phyloP scores from a whole-genome alignment of 768 basidiomycete species.

The Hirschioporus abietinus region DNA sequence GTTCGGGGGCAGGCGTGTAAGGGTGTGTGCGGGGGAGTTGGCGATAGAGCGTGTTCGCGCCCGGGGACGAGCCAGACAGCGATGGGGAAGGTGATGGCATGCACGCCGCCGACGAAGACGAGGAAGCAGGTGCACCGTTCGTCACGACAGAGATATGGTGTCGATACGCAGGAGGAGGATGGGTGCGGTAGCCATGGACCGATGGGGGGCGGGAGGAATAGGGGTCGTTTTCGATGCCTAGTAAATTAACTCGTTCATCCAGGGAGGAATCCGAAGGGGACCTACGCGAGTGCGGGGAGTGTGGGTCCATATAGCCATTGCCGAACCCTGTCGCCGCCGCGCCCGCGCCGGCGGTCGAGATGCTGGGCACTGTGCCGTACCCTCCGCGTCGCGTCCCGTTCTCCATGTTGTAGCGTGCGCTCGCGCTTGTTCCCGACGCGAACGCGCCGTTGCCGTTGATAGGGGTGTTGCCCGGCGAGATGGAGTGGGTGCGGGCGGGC shows the following conservation, averaged over 20 bases:
- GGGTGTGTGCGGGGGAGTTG: not conserved
- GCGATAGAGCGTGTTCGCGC: constrained; percentile 3
- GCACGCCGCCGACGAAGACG: not conserved
- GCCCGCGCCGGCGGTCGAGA: constrained; percentile 1
- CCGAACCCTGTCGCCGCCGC: constrained; percentile 1
- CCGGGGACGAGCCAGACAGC: constrained; percentile 18
- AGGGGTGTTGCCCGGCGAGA: not conserved
- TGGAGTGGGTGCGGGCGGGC: not conserved
- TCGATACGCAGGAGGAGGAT: constrained; percentile 5
- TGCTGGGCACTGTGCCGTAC: not conserved
- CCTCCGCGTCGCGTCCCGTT: not conserved
- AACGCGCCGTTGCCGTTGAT: not conserved
- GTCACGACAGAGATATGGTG: not conserved
- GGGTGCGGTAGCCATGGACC: constrained; percentile 17
- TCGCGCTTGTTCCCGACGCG: not conserved
- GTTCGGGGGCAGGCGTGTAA: not conserved
- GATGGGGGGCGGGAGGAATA: constrained; percentile 11
- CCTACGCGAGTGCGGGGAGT: constrained; percentile 1
- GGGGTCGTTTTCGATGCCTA: not conserved
- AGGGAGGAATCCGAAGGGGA: not conserved
- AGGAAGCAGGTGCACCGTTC: too few relatives aligned
- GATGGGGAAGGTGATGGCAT: constrained; percentile 13
- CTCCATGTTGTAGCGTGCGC: not conserved
- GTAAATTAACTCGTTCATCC: not conserved
- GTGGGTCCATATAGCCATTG: constrained; percentile 1